Evolutionary conservation across 1,284 basidiomycete genomes (phyloP).

Genomic region (Trametes hirsuta): DNA sequence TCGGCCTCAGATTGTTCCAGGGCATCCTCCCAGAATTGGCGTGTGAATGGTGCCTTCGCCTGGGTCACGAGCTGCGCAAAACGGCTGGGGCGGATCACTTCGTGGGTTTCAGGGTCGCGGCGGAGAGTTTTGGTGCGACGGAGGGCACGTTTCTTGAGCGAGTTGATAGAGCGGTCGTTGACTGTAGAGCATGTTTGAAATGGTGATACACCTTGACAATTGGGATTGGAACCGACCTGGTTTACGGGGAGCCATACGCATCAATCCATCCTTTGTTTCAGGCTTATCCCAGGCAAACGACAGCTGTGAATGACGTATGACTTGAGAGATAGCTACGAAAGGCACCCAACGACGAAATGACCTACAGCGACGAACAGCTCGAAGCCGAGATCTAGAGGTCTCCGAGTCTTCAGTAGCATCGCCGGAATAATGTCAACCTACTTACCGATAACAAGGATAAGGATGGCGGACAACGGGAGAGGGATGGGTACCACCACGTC

Average conservation of each 20-base stretch:
- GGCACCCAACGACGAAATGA: conserved; percentile 23
- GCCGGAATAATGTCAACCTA: not conserved
- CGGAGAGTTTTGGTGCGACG: conserved; percentile 59
- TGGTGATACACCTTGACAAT: not conserved
- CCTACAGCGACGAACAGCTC: conserved; percentile 64
- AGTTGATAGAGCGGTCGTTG: conserved; percentile 56
- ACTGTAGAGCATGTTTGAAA: conserved; percentile 38
- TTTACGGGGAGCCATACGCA: conserved; percentile 69
- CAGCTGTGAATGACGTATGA: conserved; percentile 40
- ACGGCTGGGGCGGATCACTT: conserved; percentile 46
- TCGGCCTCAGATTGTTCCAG: conserved; percentile 59
- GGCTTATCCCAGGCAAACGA: conserved; percentile 75
- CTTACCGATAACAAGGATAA: conserved; percentile 70
- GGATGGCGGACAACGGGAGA: conserved; percentile 65
- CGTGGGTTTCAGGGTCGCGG: conserved; percentile 58
- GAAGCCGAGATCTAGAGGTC: conserved; percentile 60
- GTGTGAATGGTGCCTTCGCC: conserved; percentile 56
- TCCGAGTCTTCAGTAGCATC: not conserved
- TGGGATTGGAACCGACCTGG: conserved; percentile 44
- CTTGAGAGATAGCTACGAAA: not conserved
- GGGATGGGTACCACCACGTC: conserved; percentile 72
- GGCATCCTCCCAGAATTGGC: conserved; percentile 61
- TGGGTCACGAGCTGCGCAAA: conserved; percentile 42
- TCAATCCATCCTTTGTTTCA: conserved; percentile 64
- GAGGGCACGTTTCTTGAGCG: conserved; percentile 60